phyloP scores from a whole-genome alignment of 202 grass and related monocot genomes.

The Panicum hallii region DNA sequence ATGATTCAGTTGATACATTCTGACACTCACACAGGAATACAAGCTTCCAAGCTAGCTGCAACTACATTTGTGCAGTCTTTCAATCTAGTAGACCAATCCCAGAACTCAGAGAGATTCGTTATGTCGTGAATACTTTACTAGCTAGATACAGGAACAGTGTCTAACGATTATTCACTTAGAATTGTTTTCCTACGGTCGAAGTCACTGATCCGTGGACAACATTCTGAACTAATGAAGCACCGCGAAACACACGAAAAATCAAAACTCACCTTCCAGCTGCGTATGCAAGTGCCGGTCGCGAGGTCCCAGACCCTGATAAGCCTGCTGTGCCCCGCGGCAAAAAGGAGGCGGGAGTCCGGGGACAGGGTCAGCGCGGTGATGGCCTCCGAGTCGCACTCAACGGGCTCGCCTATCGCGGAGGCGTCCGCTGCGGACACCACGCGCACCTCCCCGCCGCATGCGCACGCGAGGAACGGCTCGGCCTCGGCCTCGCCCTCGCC shows the following conservation, averaged over 20 bases:
- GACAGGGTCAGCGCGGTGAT: conserved; percentile 70
- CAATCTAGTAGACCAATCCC: background rate
- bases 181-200: background rate
- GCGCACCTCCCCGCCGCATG: conserved; percentile 76
- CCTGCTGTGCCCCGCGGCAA: conserved; percentile 70
- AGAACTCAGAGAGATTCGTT: background rate
- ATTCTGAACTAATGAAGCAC: background rate
- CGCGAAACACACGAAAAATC: background rate
- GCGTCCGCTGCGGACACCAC: conserved; percentile 64
- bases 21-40: background rate
- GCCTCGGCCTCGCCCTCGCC: conserved; percentile 39
- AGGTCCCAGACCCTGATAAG: conserved; percentile 90
- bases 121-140: conserved; percentile 1
- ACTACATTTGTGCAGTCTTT: conserved; percentile 4
- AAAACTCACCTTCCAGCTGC: conserved; percentile 80
- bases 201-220: conserved; percentile 18
- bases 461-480: conserved; percentile 73
- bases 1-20: background rate
- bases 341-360: conserved; percentile 69
- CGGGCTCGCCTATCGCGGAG: conserved; percentile 57
- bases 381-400: conserved; percentile 71
- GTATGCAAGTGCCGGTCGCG: conserved; percentile 69
- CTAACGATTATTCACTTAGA: background rate
- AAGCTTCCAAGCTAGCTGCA: background rate
- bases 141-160: background rate